Base-by-base conservation (phyloP, 805 yeast genomes). In the Citeromyces matritensis region DNA sequence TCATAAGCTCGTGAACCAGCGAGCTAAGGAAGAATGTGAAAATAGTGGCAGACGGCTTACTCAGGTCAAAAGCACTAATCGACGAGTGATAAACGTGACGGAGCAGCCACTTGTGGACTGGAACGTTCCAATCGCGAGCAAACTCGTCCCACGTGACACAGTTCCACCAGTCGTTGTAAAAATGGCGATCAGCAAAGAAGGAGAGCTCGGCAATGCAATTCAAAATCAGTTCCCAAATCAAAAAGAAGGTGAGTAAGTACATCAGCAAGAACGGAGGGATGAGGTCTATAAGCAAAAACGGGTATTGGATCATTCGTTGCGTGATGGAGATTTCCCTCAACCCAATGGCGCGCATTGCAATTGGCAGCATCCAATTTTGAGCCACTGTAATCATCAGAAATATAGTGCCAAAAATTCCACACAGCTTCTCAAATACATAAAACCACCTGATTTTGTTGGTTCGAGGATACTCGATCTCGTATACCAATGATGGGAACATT, bases 111-210 rank as follows among this genome's bases (percentile, higher is more conserved):
- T 73, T 69, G 50, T 91, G 95, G 14, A 91, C 97, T 0, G 97
- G 95, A 7, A 70, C 68, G 49, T 91, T 91, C 98, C 99, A 93
- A 38, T 80, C 73, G 40, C 96, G 64, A 8, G 95, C 78, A 51
- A 82, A 91, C 48, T 86, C 86, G 35, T 81, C 81, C 95, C 96
- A 91, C 27, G 83, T 79, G 12, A 78, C 72, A 38, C 93, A 81
- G 43, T 86, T 83, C 98, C 99, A 91, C 98, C 98, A 93, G 28
- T 84, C 81, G 3, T 94, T 88, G 48, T 93, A 91, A 52, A 91
- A 91, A 41, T 80, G 80, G 31, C 98, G 69, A 49, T 91, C 96
- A 4, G 83, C 95, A 55, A 76, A 93, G 32, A 65, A 47, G 10
- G 94, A 76, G 25, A 88, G 58, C 49, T 91, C 98, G 0, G 95